A percentile compares a stretch with the other conserved stretches of the same genome.
Conservation (phyloP, 148 eudicot genomes). For the Silene uniflora region DNA sequence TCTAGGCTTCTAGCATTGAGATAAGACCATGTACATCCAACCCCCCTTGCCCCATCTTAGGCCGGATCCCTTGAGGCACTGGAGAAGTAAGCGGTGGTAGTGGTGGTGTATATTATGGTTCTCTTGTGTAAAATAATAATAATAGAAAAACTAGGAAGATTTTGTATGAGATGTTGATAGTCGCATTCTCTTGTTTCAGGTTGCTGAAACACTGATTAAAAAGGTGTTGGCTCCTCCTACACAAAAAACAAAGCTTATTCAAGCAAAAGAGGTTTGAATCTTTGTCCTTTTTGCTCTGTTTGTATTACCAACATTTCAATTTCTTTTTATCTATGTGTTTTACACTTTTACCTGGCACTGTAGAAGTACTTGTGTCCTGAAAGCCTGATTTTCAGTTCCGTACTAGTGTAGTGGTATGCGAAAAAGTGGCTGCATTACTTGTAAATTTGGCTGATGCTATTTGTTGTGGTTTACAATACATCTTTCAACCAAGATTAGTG, state of each 20-base stretch:
- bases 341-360: neutral
- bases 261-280: slow-evolving; percentile 69
- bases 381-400: too few relatives aligned
- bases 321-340: neutral
- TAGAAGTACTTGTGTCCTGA: too few relatives aligned
- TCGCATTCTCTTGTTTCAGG: slow-evolving; percentile 41
- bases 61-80: too few relatives aligned
- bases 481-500: too few relatives aligned
- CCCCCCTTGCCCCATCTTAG: too few relatives aligned
- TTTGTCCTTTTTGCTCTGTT: neutral
- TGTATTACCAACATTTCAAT: neutral
- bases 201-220: slow-evolving; percentile 77
- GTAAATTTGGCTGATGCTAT: too few relatives aligned
- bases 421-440: too few relatives aligned
- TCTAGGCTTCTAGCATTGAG: too few relatives aligned
- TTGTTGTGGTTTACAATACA: too few relatives aligned
- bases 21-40: too few relatives aligned
- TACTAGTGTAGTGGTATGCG: too few relatives aligned
- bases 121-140: neutral
- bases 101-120: neutral
- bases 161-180: neutral
- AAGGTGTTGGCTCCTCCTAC: slow-evolving; percentile 79
- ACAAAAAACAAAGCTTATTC: slow-evolving; percentile 80
- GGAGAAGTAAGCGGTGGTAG: too few relatives aligned
- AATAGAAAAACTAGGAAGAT: neutral